Percentiles rank a stretch among this genome's conserved stretches.
These are phyloP conservation scores for Aspergillus sp. DNA, from an alignment of 2,329 filamentous ascomycete genomes.

Conservation along the genomic window DNA sequence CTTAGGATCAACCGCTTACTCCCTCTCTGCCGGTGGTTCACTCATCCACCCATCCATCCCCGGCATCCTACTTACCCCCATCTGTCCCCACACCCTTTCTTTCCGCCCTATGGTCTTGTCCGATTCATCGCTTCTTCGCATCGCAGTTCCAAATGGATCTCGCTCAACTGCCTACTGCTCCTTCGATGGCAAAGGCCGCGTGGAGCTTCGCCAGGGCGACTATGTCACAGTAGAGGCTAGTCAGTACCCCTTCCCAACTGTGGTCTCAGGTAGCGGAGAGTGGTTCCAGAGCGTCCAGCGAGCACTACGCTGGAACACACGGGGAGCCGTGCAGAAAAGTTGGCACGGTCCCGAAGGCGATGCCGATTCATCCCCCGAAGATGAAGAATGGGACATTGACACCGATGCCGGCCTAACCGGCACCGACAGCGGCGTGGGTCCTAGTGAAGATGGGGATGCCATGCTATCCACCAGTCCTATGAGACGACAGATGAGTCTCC, in stretches of 20 bases:
- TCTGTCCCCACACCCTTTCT: slow-evolving; percentile 93
- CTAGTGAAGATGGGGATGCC: slow-evolving; percentile 62
- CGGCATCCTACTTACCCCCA: slow-evolving; percentile 91
- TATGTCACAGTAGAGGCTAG: slow-evolving; percentile 94
- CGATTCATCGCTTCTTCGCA: slow-evolving; percentile 86
- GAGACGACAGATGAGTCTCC: slow-evolving; percentile 67
- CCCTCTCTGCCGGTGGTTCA: slow-evolving; percentile 88
- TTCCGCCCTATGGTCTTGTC: slow-evolving; percentile 98
- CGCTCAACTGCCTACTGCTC: slow-evolving; percentile 93
- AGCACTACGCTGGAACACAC: slow-evolving; percentile 90
- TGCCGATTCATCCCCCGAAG: slow-evolving; percentile 41
- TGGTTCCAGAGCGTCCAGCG: slow-evolving; percentile 96
- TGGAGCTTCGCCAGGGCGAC: slow-evolving; percentile 89
- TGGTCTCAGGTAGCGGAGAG: slow-evolving; percentile 81
- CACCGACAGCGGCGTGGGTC: slow-evolving; percentile 43
- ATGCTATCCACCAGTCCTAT: slow-evolving; percentile 58
- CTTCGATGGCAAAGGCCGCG: slow-evolving; percentile 93
- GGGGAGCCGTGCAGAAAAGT: slow-evolving; percentile 85
- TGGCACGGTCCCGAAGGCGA: slow-evolving; percentile 53
- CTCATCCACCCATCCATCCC: slow-evolving; percentile 96
- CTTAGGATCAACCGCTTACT: slow-evolving; percentile 80
- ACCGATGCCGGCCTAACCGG: slow-evolving; percentile 56
- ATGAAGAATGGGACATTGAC: slow-evolving; percentile 86
- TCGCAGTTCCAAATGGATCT: slow-evolving; percentile 77
- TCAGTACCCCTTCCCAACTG: slow-evolving; percentile 95